Base-by-base conservation (phyloP, 1,284 basidiomycete species). In the Cryptococcus neoformans region DNA sequence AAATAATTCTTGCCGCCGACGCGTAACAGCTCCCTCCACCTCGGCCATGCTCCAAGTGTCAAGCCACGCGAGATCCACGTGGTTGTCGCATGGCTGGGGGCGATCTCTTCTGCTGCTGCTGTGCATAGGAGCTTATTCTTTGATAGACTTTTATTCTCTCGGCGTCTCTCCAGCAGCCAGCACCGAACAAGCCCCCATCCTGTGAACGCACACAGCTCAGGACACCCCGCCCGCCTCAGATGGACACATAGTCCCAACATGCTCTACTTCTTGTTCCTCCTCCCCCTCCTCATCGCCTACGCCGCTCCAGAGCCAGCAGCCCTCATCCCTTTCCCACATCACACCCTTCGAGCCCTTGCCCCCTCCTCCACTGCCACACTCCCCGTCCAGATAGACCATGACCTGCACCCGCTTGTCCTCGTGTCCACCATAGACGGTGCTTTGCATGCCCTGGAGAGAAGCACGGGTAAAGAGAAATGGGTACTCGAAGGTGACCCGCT, bases 391-490 rank as follows among this genome's bases (percentile, higher is more conserved):
- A 60, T 72, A 40, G 74, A 76, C 34, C 67, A 76, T 50, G 76
- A 78, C 54, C 62, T 78, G 14, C 67, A 77, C 4, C 72, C 74
- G 8, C 73, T 72, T 54, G 75, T 76, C 10, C 63, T 78, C 37
- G 63, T 78, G 9, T 72, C 74, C 21, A 78, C 73, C 3, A 70
- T 78, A 21, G 76, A 78, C 57, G 76, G 76, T 21, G 72, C 69
- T 1, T 64, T 78, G 6, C 76, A 78, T 60, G 76, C 75, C 4
- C 63, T 78, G 14, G 76, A 77, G 49, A 57, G 75, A 34, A 69
- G 72, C 9, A 67, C 67, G 4, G 76, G 76, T 16, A 63, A 63
- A 41, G 56, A 73, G 42, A 60, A 62, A 46, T 73, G 73, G 75
- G 65, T 68, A 2, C 61, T 74, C 50, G 73, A 75, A 14, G 75